Conservation (phyloP, 768 basidiomycete genomes). For the Lentinula detonsa region DNA sequence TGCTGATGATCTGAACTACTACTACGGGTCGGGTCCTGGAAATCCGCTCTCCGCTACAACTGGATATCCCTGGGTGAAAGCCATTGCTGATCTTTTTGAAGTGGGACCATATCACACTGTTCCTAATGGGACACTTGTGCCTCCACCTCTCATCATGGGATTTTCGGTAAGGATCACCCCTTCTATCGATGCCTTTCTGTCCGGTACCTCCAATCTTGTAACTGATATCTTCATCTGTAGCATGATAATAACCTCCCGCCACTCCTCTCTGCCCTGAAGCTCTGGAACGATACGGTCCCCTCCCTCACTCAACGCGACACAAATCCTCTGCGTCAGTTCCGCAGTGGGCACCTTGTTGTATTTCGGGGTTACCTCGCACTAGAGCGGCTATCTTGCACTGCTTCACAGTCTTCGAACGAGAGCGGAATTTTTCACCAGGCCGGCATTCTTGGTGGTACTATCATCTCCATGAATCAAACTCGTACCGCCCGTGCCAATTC, state of each 20-base stretch:
- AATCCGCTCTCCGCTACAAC: conserved; percentile 34
- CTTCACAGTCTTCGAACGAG: conserved; percentile 10
- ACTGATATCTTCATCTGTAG: conserved; percentile 25
- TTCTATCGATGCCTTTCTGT: background rate
- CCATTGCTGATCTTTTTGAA: conserved; percentile 29
- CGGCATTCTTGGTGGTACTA: conserved; percentile 1
- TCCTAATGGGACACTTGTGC: conserved; percentile 21
- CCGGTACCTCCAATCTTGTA: conserved; percentile 12
- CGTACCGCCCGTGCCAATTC: background rate
- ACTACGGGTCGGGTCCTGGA: conserved; percentile 41
- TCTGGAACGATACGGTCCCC: conserved; percentile 26
- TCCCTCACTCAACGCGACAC: conserved; percentile 28
- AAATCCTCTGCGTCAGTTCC: conserved; percentile 27
- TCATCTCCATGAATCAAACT: background rate
- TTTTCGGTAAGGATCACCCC: conserved; percentile 28
- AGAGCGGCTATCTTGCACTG: conserved; percentile 31
- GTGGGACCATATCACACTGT: conserved; percentile 21
- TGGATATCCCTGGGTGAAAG: conserved; percentile 33
- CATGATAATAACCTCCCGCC: conserved; percentile 41
- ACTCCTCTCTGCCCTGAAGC: conserved; percentile 33
- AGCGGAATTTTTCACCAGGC: background rate
- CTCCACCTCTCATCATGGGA: conserved; percentile 36
- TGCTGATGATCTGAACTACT: conserved; percentile 39
- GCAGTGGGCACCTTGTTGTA: conserved; percentile 29
- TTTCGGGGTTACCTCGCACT: conserved; percentile 36